Evolutionary conservation across 108 stramenopile species (phyloP).

Genomic region (Nitzschia sp.): DNA sequence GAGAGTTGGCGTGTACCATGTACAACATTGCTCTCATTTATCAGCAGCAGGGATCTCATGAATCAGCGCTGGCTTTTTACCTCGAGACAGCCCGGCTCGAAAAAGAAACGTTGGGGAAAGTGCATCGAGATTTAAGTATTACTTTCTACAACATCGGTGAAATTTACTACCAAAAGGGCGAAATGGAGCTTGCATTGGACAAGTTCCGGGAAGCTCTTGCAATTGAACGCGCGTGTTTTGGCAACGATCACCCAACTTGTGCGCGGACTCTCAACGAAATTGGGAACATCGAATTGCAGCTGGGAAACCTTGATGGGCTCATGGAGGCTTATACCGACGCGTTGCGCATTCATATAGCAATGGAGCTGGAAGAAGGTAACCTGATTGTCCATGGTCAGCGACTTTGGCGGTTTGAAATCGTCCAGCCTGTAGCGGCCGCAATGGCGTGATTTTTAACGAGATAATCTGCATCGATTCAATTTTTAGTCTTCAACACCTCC

Average conservation of each 20-base stretch:
- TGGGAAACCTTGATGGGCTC: conserved; percentile 40
- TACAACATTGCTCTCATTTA: conserved; percentile 69
- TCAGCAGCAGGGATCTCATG: conserved; percentile 52
- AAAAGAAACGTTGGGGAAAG: conserved; percentile 30
- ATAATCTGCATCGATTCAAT: no score
- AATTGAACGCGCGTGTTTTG: conserved; percentile 41
- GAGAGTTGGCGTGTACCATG: conserved; percentile 47
- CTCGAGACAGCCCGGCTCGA: conserved; percentile 51
- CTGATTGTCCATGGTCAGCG: conserved; percentile 35
- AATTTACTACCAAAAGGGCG: conserved; percentile 50
- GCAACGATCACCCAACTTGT: conserved; percentile 41
- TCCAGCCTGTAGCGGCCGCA: conserved; percentile 43
- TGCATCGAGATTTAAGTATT: conserved; percentile 52
- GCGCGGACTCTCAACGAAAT: conserved; percentile 72
- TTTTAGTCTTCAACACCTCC: no score
- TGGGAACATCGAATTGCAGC: conserved; percentile 62
- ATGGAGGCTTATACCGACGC: conserved; percentile 55
- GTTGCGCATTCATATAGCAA: conserved; percentile 42
- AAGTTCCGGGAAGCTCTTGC: conserved; percentile 42
- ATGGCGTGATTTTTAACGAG: conserved; percentile 33
- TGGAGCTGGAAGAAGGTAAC: conserved; percentile 41
- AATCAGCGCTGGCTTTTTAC: conserved; percentile 60
- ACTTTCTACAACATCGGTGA: conserved; percentile 63
- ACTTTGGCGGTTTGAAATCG: conserved; percentile 45
- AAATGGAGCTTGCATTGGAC: conserved; percentile 41